Evolutionary conservation across 164 flowering plant species (phyloP), one percentile per base, ranked within the genome.

Genomic region (Piper betle): DNA sequence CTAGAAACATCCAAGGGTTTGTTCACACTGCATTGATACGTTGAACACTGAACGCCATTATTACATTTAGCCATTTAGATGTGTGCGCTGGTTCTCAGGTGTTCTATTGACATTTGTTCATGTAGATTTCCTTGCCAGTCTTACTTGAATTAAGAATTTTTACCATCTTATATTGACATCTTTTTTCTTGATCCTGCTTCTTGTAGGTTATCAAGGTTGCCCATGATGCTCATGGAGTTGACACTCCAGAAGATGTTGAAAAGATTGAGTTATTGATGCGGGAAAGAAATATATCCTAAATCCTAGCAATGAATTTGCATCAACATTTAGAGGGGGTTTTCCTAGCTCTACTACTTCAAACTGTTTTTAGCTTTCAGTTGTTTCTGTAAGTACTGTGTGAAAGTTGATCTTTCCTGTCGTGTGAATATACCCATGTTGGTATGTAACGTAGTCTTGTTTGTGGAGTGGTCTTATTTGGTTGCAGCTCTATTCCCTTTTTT

Each of bases 221-320:
- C 25, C 81, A 77, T 52, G 78, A 77, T 16, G 76, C 78, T 37
- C 81, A 77, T 66, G 81, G 81, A 41, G 76, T 77, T 33, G 78
- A 77, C 59, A 66, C 71, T 38, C 81, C 77, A 19, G 74, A 70
- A 66, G 81, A 77, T 64, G 78, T 77, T 46, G 78, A 68, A 41
- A 77, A 75, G 69, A 75, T 77, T 20, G 79, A 77, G 59, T 42
- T 66, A 18, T 62, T 74, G 16, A 72, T 77, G 78, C 72, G 67
- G 37, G 75, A 75, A 58, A 76, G 70, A 62, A 76, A 76, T 55
- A 46, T 76, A 50, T 53, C 69, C 5, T 74, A 64, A 53, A 19
- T 33, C 58, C 33, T 25, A 25, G 33, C 33, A 25, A 25, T 25
- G 33, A 25, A 25, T 25, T 25, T 25, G 33, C 33, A 25, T 46